Conservation (phyloP, 768 basidiomycete genomes). For the Rhizopogon roseolus region DNA sequence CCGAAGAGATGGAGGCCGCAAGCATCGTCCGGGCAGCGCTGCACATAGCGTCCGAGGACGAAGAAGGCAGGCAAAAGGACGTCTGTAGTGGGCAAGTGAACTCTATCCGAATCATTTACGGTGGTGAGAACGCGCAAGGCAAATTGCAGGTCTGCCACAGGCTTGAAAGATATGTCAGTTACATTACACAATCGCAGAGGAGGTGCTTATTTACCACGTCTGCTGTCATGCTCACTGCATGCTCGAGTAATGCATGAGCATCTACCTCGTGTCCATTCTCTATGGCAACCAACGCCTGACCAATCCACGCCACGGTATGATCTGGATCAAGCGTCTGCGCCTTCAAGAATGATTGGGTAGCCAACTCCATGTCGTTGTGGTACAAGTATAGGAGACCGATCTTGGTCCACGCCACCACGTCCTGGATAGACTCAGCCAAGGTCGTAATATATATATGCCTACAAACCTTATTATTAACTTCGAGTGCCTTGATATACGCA, state of each 20-base stretch:
- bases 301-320: constrained; percentile 84
- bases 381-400: constrained; percentile 84
- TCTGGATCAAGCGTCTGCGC: constrained; percentile 94
- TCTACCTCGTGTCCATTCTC: constrained; percentile 54
- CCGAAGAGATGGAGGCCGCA: constrained; percentile 79
- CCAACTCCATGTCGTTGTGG: constrained; percentile 74
- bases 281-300: constrained; percentile 72
- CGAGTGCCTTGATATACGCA: constrained; percentile 85
- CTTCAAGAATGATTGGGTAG: constrained; percentile 79
- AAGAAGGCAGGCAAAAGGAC: constrained; percentile 75
- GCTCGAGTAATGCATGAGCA: constrained; percentile 65
- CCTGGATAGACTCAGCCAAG: constrained; percentile 35
- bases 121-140: constrained; percentile 54
- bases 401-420: constrained; percentile 76
- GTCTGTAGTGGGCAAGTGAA: constrained; percentile 28
- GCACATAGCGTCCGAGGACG: constrained; percentile 71
- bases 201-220: constrained; percentile 46
- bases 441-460: neutral
- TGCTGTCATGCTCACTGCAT: constrained; percentile 58
- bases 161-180: constrained; percentile 37
- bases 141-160: constrained; percentile 77
- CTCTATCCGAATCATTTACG: constrained; percentile 19
- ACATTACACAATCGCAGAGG: neutral
- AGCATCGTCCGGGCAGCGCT: constrained; percentile 61
- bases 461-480: constrained; percentile 76